A percentile compares a stretch with the other conserved stretches of the same genome.
These are phyloP conservation scores for Saccharomycopsis microspora DNA, from an alignment of 805 yeast species.

Conservation along the genomic window DNA sequence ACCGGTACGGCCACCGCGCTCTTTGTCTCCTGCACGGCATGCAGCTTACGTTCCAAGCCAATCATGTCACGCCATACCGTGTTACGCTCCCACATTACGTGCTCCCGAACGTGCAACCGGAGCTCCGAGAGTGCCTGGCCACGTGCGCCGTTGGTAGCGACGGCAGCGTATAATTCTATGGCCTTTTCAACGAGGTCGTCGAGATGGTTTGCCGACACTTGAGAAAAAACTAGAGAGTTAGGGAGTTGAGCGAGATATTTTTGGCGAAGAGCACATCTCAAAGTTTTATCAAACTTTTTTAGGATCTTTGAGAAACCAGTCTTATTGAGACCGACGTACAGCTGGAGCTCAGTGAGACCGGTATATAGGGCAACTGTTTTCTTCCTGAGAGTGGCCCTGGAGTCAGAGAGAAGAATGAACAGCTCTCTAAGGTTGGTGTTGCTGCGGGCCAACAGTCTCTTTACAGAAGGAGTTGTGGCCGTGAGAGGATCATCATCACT, in stretches of 20 bases:
- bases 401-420: conserved; percentile 33
- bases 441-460: background rate
- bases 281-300: conserved; percentile 83
- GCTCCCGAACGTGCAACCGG: conserved; percentile 55
- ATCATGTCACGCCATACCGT: conserved; percentile 98
- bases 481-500: no score
- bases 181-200: conserved; percentile 43
- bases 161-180: conserved; percentile 42
- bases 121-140: conserved; percentile 37
- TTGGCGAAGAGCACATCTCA: conserved; percentile 48
- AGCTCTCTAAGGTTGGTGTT: conserved; percentile 14
- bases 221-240: conserved; percentile 46
- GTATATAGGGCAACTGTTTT: conserved; percentile 59
- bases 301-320: conserved; percentile 86
- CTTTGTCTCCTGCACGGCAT: conserved; percentile 44
- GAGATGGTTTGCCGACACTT: conserved; percentile 34
- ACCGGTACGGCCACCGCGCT: background rate
- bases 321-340: conserved; percentile 70
- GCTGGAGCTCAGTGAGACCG: conserved; percentile 66
- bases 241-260: conserved; percentile 38
- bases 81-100: conserved; percentile 94
- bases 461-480: no score
- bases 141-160: conserved; percentile 29
- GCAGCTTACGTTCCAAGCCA: conserved; percentile 77
- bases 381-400: conserved; percentile 34